Evolutionary conservation across 768 basidiomycete genomes (phyloP).

Genomic region (Auricularia sp.): DNA sequence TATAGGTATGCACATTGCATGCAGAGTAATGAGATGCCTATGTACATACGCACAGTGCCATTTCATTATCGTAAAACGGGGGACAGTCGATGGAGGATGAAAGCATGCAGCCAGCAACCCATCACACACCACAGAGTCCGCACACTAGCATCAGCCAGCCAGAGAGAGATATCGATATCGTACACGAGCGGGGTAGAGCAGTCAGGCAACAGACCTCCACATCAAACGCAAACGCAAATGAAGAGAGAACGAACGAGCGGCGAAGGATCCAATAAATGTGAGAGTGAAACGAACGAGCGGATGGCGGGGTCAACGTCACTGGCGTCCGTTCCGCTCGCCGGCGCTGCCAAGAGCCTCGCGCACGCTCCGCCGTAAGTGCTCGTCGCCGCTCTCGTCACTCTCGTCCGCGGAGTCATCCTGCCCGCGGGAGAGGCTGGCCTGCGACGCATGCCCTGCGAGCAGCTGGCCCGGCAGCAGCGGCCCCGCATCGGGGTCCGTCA

Average conservation of each 20-base stretch:
- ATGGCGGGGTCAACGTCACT: neutral
- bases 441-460: conserved; percentile 23
- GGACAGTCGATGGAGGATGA: neutral
- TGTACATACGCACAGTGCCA: neutral
- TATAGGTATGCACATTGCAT: neutral
- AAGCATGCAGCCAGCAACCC: too few relatives aligned
- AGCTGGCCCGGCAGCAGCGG: conserved; percentile 39
- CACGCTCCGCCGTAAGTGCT: conserved; percentile 64
- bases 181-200: too few relatives aligned
- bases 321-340: neutral
- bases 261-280: neutral
- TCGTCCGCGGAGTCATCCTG: neutral
- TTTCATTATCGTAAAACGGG: neutral
- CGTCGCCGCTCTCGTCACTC: conserved; percentile 11
- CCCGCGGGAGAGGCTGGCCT: conserved; percentile 31
- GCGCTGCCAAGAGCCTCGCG: conserved; percentile 57
- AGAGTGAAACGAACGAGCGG: too few relatives aligned
- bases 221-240: neutral
- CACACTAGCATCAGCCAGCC: too few relatives aligned
- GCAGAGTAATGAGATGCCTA: neutral
- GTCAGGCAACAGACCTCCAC: too few relatives aligned
- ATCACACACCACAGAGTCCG: too few relatives aligned
- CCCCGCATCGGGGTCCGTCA: conserved; percentile 43
- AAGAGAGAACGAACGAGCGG: neutral
- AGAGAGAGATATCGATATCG: too few relatives aligned